Conservation (phyloP, 331 rosid genomes). For the Stylosanthes scabra region DNA sequence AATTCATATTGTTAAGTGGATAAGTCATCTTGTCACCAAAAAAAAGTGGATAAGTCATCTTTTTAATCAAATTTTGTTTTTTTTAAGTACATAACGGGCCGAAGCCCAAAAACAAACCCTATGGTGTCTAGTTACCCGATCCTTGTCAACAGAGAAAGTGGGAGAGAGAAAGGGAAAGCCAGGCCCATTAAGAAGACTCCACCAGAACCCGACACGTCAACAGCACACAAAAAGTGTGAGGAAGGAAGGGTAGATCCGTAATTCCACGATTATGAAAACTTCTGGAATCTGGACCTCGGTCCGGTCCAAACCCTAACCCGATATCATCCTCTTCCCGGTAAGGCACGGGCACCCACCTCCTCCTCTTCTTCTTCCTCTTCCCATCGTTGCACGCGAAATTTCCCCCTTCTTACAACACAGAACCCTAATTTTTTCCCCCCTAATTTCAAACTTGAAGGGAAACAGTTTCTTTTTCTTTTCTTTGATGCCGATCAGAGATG, state of each 20-base stretch:
- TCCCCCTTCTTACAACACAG: not conserved
- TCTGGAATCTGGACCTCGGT: conserved; percentile 32
- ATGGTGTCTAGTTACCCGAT: too few relatives aligned
- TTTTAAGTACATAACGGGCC: too few relatives aligned
- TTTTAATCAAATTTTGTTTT: too few relatives aligned
- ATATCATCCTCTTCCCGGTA: not conserved
- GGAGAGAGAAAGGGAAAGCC: not conserved
- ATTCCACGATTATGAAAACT: not conserved
- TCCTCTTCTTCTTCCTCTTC: not conserved
- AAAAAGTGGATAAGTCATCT: too few relatives aligned
- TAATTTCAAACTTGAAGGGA: not conserved
- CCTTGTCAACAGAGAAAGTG: too few relatives aligned
- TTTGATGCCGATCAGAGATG: conserved; percentile 62
- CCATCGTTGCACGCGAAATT: not conserved
- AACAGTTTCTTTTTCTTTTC: not conserved
- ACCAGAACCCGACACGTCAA: not conserved
- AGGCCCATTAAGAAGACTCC: not conserved
- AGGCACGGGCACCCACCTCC: not conserved
- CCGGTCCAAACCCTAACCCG: conserved; percentile 34
- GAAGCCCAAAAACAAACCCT: too few relatives aligned
- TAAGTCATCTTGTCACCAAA: too few relatives aligned
- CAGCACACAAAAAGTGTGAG: not conserved
- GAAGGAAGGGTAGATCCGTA: conserved; percentile 24
- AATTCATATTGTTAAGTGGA: too few relatives aligned
- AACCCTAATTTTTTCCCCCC: not conserved